phyloP scores from a whole-genome alignment of 2,329 filamentous ascomycete species.

The Diplodia sapinea region DNA sequence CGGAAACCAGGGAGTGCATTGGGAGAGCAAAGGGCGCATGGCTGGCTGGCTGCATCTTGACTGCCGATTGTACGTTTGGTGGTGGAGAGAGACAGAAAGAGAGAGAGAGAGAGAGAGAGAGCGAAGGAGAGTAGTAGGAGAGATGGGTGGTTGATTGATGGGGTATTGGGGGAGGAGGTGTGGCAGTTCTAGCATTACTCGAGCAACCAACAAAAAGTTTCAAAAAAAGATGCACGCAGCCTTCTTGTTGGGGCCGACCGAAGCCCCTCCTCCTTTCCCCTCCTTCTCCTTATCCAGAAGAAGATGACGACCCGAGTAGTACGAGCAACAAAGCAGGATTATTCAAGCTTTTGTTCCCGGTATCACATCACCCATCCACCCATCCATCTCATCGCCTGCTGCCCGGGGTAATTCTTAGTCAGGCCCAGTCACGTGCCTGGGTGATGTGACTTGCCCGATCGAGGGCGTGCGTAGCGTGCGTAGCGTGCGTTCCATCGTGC shows the following conservation, averaged over 20 bases:
- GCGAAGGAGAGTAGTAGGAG: no score
- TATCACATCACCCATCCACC: no score
- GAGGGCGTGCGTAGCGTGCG: background rate
- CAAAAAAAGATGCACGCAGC: background rate
- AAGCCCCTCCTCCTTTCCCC: background rate
- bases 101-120: no score
- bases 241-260: background rate
- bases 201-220: constrained; percentile 26
- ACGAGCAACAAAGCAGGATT: no score
- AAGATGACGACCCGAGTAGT: background rate
- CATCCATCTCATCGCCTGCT: background rate
- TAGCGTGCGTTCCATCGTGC: no score
- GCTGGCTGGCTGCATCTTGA: constrained; percentile 25
- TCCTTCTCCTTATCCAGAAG: no score
- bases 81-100: background rate
- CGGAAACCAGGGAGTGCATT: background rate
- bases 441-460: background rate
- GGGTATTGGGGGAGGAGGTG: background rate
- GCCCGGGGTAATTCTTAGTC: background rate
- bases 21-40: constrained; percentile 19
- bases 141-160: no score
- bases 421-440: background rate
- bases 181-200: constrained; percentile 25
- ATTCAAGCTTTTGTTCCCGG: no score
- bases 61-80: constrained; percentile 23